These are phyloP conservation scores for Trichophyton simii DNA, from an alignment of 2,329 filamentous ascomycete species.

Conservation along the genomic window DNA sequence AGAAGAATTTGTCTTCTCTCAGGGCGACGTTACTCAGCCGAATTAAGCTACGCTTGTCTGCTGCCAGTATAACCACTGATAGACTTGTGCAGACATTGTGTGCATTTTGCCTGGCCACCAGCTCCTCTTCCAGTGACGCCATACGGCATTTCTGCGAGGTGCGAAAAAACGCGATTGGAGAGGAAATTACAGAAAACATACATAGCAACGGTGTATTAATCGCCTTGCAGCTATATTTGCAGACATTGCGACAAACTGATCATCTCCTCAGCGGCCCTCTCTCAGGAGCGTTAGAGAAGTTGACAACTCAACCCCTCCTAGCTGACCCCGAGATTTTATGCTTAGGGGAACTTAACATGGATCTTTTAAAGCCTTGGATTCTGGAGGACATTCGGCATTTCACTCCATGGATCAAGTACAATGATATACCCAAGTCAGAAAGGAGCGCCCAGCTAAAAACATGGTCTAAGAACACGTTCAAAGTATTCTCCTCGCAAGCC, in stretches of 20 bases:
- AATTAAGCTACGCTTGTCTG: conserved; percentile 45
- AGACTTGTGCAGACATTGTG: conserved; percentile 59
- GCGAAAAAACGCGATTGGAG: conserved; percentile 54
- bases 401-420: conserved; percentile 74
- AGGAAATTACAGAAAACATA: conserved; percentile 44
- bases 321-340: conserved; percentile 54
- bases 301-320: conserved; percentile 61
- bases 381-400: conserved; percentile 72
- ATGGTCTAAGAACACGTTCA: conserved; percentile 53
- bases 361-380: conserved; percentile 68
- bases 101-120: conserved; percentile 71
- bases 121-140: conserved; percentile 65
- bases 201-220: conserved; percentile 43
- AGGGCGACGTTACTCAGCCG: conserved; percentile 53
- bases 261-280: conserved; percentile 60
- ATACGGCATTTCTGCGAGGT: conserved; percentile 66
- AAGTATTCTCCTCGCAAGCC: conserved; percentile 50
- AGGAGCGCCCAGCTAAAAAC: conserved; percentile 47
- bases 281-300: conserved; percentile 51
- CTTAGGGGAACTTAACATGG: conserved; percentile 60
- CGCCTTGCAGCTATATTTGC: conserved; percentile 60
- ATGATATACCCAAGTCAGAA: conserved; percentile 53
- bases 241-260: conserved; percentile 66
- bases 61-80: conserved; percentile 31
- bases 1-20: conserved; percentile 50